Conservation (phyloP, 2,329 filamentous ascomycete genomes). For the Phialemonium atrogriseum region DNA sequence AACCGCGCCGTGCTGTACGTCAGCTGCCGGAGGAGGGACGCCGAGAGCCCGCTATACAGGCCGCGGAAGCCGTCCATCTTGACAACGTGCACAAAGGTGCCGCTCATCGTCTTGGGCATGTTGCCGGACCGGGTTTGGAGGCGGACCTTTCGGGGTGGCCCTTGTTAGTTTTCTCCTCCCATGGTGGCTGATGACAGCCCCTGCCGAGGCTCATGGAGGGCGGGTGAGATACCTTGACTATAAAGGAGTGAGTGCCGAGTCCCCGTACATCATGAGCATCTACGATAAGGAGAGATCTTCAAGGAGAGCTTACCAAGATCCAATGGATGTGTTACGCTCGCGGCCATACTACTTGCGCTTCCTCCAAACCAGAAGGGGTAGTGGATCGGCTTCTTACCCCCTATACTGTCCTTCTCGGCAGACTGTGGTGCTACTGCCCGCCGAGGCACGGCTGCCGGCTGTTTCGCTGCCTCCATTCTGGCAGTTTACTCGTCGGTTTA, state of each 20-base stretch:
- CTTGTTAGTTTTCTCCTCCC: no score
- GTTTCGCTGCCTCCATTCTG: slow-evolving; percentile 6
- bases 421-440: slow-evolving; percentile 1
- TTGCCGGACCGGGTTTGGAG: slow-evolving; percentile 75
- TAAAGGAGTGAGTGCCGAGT: no score
- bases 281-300: no score
- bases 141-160: slow-evolving; percentile 63
- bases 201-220: no score
- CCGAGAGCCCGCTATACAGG: slow-evolving; percentile 86
- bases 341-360: slow-evolving; percentile 85
- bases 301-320: slow-evolving; percentile 69
- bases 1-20: slow-evolving; percentile 97
- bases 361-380: slow-evolving; percentile 97
- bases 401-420: not conserved
- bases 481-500: no score
- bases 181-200: no score
- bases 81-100: slow-evolving; percentile 77
- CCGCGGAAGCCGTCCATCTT: slow-evolving; percentile 68
- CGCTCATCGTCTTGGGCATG: slow-evolving; percentile 71
- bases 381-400: slow-evolving; percentile 32
- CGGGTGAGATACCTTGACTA: no score
- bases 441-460: not conserved
- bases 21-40: slow-evolving; percentile 84
- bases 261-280: no score
- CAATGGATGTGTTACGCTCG: slow-evolving; percentile 84